Percentiles rank a stretch among this genome's conserved stretches.
Conservation (phyloP, 2,329 filamentous ascomycete species). For the Pseudopyricularia cyperi region DNA sequence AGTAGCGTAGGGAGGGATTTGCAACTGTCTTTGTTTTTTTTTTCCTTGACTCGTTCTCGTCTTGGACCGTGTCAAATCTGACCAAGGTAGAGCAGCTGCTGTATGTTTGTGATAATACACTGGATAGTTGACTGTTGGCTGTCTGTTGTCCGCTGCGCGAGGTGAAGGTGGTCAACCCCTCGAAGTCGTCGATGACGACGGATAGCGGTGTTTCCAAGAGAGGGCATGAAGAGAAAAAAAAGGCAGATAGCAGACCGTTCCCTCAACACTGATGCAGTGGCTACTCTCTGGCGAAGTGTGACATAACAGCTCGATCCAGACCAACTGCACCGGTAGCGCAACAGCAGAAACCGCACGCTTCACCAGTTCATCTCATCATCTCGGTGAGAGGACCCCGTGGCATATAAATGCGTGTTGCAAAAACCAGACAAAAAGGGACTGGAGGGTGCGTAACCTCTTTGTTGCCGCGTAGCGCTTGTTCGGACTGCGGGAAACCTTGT, state of each 20-base stretch:
- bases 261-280: too few relatives aligned
- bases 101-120: neutral
- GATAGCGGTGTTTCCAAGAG: too few relatives aligned
- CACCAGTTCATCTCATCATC: neutral
- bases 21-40: neutral
- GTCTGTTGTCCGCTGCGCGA: too few relatives aligned
- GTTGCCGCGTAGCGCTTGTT: too few relatives aligned
- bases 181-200: too few relatives aligned
- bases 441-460: too few relatives aligned
- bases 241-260: too few relatives aligned
- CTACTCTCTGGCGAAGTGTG: neutral
- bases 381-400: neutral
- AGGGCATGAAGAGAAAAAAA: too few relatives aligned
- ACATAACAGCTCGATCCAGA: neutral
- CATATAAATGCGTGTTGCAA: neutral
- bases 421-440: neutral
- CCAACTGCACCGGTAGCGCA: neutral
- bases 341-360: neutral
- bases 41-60: neutral
- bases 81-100: neutral
- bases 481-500: too few relatives aligned
- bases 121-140: too few relatives aligned
- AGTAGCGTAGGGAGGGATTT: too few relatives aligned
- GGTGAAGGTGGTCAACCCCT: neutral
- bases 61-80: neutral